Conservation (phyloP, 352 stramenopile genomes). For the Globisporangium cylindrosporum region DNA sequence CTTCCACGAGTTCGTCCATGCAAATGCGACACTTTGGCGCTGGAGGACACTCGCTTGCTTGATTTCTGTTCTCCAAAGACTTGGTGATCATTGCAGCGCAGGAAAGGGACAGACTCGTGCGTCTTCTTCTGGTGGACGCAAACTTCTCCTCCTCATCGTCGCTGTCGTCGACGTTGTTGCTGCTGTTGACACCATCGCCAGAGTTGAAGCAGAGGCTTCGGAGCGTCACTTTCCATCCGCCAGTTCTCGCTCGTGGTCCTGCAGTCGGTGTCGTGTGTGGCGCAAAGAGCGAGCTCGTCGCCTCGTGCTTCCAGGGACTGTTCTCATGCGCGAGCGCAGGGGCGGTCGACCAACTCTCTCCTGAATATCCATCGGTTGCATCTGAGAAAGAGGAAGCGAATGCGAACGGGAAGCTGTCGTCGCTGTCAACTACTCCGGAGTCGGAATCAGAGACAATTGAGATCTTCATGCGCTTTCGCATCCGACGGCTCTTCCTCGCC, state of each 20-base stretch:
- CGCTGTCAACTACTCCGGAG: background rate
- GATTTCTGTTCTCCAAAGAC: background rate
- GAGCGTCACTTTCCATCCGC: conserved; percentile 2
- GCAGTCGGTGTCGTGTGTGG: conserved; percentile 12
- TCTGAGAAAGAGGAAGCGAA: background rate
- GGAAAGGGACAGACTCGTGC: conserved; percentile 4
- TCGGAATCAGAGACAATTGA: conserved; percentile 4
- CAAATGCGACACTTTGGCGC: conserved; percentile 1
- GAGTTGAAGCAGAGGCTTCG: conserved; percentile 10
- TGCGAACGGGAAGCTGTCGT: background rate
- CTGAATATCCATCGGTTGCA: background rate
- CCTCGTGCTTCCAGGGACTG: conserved; percentile 8
- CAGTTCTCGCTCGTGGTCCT: background rate
- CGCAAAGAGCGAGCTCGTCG: conserved; percentile 6
- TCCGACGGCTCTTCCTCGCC: background rate
- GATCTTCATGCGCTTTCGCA: conserved; percentile 17
- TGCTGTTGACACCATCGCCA: background rate
- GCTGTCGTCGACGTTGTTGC: background rate
- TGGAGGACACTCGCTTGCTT: background rate
- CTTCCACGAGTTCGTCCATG: background rate
- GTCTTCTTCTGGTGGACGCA: background rate
- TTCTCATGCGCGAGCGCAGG: conserved; percentile 8
- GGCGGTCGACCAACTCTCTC: background rate
- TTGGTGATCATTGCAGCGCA: background rate
- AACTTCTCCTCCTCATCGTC: conserved; percentile 2